Percentiles rank a stretch among this genome's conserved stretches.
phyloP scores from a whole-genome alignment of 805 yeast genomes.

The Torulaspora franciscae region DNA sequence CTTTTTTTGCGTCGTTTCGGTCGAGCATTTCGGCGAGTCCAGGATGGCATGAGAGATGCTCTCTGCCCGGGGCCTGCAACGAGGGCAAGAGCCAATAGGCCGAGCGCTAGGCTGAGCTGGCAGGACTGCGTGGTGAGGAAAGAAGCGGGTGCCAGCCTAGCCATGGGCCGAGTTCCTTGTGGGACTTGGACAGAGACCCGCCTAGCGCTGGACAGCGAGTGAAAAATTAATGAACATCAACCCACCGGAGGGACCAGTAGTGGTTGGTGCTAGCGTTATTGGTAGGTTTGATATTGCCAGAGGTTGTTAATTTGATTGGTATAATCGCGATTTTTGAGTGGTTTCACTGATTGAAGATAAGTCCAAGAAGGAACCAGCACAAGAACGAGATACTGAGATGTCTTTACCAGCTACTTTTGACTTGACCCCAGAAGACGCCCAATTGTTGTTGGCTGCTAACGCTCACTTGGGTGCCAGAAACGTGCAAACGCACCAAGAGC shows the following conservation, averaged over 20 bases:
- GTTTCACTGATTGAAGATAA: slow-evolving; percentile 9
- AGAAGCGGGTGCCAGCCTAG: too few relatives aligned
- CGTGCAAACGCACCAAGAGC: slow-evolving; percentile 98
- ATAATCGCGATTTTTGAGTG: slow-evolving; percentile 5
- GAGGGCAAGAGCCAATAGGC: not conserved
- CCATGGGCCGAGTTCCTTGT: not conserved
- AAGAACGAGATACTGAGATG: slow-evolving; percentile 43
- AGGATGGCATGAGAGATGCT: not conserved
- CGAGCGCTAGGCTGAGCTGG: not conserved
- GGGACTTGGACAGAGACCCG: not conserved
- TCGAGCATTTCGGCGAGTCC: not conserved
- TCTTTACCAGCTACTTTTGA: slow-evolving; percentile 84
- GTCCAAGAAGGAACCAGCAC: slow-evolving; percentile 28
- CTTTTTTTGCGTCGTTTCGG: not conserved
- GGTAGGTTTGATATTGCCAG: slow-evolving; percentile 7
- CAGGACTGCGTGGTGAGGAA: too few relatives aligned
- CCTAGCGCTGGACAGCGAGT: not conserved
- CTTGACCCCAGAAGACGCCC: slow-evolving; percentile 97
- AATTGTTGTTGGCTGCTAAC: slow-evolving; percentile 99
- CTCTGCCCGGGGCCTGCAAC: too few relatives aligned
- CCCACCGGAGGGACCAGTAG: not conserved
- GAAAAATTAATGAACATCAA: slow-evolving; percentile 3
- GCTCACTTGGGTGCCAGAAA: slow-evolving; percentile 99
- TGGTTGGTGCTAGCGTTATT: slow-evolving; percentile 5
- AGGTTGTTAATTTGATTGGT: slow-evolving; percentile 6